Evolutionary conservation across 768 basidiomycete species (phyloP), one percentile per base, ranked within the genome.

Genomic region (Suillus sp.): DNA sequence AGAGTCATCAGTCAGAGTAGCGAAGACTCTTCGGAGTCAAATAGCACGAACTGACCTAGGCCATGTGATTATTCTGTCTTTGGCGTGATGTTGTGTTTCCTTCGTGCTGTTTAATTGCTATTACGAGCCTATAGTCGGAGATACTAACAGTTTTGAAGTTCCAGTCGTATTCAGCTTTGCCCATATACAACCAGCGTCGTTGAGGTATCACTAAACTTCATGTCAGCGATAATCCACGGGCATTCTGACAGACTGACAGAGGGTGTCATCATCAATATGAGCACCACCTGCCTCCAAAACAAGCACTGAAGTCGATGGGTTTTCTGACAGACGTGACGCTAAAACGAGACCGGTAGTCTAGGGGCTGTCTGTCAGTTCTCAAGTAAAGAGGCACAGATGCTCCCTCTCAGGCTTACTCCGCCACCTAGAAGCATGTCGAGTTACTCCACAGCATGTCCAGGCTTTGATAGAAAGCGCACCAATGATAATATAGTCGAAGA

Each of bases 21-120:
- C 20, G 10, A 43, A 9, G 45, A 45, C 45, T 22, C 4, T 13
- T 45, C 45, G 11, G 45, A 45, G 45, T 45, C 11, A 45, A 45
- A n/a, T 13, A 22, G 18, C 9, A 43, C 42, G 11, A 45, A 22
- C 45, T 45, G 11, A 45, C 45, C 45, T 45, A 13, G 45, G n/a
- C 45, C 45, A 45, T 13, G 45, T 11, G 45, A 45, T 22, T 22
- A 22, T 13, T 45, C 45, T 45, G n/a, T 45, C 45, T 45, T 22
- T 45, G 45, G 45, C n/a, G n/a, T 45, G n/a, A 45, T 45, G n/a
- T 45, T 45, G 45, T 45, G 45, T 45, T 45, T 45, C 45, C 45
- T 45, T 45, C 2, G 45, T 10, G 45, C n/a, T 22, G n/a, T 22
- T 45, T 13, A 45, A n/a, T 45, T 13, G 11, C n/a, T 10, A 13